Evolutionary conservation across 805 yeast species (phyloP), one percentile per base, ranked within the genome.

Genomic region (Ogataea ganodermae): DNA sequence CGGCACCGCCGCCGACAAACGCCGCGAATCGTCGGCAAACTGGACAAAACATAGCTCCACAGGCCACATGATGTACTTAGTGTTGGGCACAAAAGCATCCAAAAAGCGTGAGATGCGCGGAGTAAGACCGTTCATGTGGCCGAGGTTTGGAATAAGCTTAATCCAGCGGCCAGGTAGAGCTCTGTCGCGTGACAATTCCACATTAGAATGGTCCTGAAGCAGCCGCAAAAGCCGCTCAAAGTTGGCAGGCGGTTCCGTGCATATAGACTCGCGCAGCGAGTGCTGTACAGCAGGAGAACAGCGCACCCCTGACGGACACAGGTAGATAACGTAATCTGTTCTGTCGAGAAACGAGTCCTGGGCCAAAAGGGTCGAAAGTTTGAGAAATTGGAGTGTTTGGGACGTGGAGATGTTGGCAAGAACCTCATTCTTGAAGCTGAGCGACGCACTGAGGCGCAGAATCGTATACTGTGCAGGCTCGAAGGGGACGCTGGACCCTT

Each of bases 1-100:
- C 8, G 24, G 30, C 13, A n/a, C 33, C 16, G n/a, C 33, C 18
- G n/a, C 33, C 4, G 33, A 8, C 33, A 22, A 22, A 22, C 33
- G n/a, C 33, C 39, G 46, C 1, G 49, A 21, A 28, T 56, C 63
- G 1, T 53, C 45, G 1, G 65, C 78, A 45, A 74, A 68, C 58
- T 86, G 94, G 4, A 80, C 69, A 47, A 79, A 70, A 57, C 91
- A 84, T 17, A 86, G 66, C 38, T 77, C 79, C 57, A 84, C 66
- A 0, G 95, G 95, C 95, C 95, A 87, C 36, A 80, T 65, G 1
- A 86, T 76, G 46, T 72, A 80, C 57, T 83, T 82, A 22, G 71
- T 72, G 54, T 75, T 79, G 0, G 59, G 53, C 1, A 47, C 45
- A 22, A 35, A 35, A 0, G 49, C 38, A 6, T 68, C 70, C 38